Percentiles rank a stretch among this genome's conserved stretches.
These are phyloP conservation scores for Cryphonectria radicalis DNA, from an alignment of 2,329 filamentous ascomycete species.

Conservation along the genomic window DNA sequence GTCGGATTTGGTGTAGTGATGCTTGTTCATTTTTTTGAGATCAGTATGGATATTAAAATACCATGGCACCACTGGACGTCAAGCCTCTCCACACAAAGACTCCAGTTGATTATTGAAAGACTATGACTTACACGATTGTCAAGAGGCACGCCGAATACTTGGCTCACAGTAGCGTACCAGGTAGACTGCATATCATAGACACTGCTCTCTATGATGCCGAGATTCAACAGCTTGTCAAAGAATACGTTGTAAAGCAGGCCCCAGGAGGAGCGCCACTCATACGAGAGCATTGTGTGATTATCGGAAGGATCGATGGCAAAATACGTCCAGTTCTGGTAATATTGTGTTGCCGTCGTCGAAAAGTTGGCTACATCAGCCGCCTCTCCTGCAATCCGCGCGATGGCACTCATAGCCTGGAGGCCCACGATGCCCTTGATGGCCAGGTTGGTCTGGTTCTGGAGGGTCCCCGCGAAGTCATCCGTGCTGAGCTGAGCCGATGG, in stretches of 20 bases:
- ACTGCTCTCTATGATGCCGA: conserved; percentile 36
- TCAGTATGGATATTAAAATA: neutral
- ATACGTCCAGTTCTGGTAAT: conserved; percentile 72
- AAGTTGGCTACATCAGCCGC: conserved; percentile 61
- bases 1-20: conserved; percentile 74
- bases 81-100: no score
- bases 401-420: conserved; percentile 74
- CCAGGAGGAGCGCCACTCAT: conserved; percentile 79
- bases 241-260: conserved; percentile 78
- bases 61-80: neutral
- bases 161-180: conserved; percentile 56
- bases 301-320: conserved; percentile 69
- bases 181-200: conserved; percentile 40
- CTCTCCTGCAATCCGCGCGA: conserved; percentile 59
- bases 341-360: conserved; percentile 53
- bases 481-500: conserved; percentile 73
- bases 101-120: neutral
- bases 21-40: conserved; percentile 34
- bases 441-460: conserved; percentile 73
- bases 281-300: conserved; percentile 73
- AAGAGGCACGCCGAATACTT: conserved; percentile 72
- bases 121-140: conserved; percentile 54
- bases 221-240: conserved; percentile 56
- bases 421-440: conserved; percentile 80
- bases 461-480: conserved; percentile 74